Conservation (phyloP, 805 yeast genomes). For the Saccharomycopsis babjevae region DNA sequence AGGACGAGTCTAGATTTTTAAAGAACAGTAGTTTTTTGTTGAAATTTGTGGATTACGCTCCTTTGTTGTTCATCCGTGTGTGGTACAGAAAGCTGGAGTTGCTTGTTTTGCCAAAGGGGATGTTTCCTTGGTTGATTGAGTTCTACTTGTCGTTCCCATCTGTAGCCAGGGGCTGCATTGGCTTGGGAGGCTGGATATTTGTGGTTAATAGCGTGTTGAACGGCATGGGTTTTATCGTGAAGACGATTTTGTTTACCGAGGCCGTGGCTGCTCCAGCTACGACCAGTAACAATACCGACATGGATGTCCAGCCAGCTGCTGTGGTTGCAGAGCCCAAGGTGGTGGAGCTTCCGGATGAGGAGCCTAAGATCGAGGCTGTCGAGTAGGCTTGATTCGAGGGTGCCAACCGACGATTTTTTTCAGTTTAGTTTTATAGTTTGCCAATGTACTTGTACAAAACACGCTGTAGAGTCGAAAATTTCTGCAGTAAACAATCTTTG, state of each 20-base stretch:
- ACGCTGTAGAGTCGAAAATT: too few species aligned
- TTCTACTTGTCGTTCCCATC: slow-evolving; percentile 56
- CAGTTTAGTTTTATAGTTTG: too few species aligned
- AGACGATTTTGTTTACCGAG: slow-evolving; percentile 5
- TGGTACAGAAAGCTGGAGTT: slow-evolving; percentile 45
- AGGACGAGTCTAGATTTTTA: background rate
- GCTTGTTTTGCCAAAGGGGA: slow-evolving; percentile 47
- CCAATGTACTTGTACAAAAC: too few species aligned
- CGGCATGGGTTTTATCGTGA: slow-evolving; percentile 42
- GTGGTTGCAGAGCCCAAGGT: background rate
- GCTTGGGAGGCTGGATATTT: slow-evolving; percentile 41
- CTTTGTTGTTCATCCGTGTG: slow-evolving; percentile 39
- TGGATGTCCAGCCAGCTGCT: background rate
- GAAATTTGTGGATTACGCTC: slow-evolving; percentile 25
- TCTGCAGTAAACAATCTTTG: too few species aligned
- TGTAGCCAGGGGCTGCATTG: slow-evolving; percentile 33
- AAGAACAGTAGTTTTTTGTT: slow-evolving; percentile 28
- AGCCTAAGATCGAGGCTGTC: background rate
- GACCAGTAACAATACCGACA: background rate
- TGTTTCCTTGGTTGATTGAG: slow-evolving; percentile 45
- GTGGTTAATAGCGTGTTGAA: slow-evolving; percentile 21
- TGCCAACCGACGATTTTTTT: too few species aligned
- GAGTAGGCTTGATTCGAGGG: background rate
- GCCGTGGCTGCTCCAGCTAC: background rate
- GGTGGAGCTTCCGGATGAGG: background rate